Conservation (phyloP, 768 basidiomycete genomes). For the Collybia mongolica region DNA sequence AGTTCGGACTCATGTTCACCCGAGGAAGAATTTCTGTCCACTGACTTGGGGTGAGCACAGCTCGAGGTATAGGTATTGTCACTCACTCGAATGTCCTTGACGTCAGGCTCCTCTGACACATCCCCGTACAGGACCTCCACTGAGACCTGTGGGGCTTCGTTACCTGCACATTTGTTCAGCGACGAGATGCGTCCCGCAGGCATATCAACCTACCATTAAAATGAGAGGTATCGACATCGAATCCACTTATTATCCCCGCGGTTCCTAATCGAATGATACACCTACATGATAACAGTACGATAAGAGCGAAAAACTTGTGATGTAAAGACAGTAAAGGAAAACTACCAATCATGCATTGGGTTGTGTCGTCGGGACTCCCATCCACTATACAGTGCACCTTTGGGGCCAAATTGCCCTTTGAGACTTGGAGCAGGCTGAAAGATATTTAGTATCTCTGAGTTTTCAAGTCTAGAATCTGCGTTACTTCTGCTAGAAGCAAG, state of each 20-base stretch:
- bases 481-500: slow-evolving; percentile 79
- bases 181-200: background rate
- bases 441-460: slow-evolving; percentile 4
- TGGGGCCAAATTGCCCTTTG: slow-evolving; percentile 97
- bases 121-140: slow-evolving; percentile 57
- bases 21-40: slow-evolving; percentile 83
- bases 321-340: background rate
- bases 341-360: slow-evolving; percentile 81
- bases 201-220: slow-evolving; percentile 71
- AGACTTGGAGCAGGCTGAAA: slow-evolving; percentile 78
- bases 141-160: slow-evolving; percentile 83
- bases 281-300: slow-evolving; percentile 40
- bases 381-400: slow-evolving; percentile 90
- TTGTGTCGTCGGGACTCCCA: slow-evolving; percentile 96
- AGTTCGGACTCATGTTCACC: slow-evolving; percentile 75
- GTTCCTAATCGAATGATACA: slow-evolving; percentile 89
- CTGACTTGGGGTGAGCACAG: slow-evolving; percentile 33
- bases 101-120: slow-evolving; percentile 40
- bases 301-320: background rate
- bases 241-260: slow-evolving; percentile 68
- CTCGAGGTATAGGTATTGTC: background rate
- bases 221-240: slow-evolving; percentile 94
- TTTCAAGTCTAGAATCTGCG: slow-evolving; percentile 15
- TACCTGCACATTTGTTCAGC: slow-evolving; percentile 45
- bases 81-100: slow-evolving; percentile 55